phyloP scores from a whole-genome alignment of 2,329 filamentous ascomycete species.

The Monilinia aucupariae region DNA sequence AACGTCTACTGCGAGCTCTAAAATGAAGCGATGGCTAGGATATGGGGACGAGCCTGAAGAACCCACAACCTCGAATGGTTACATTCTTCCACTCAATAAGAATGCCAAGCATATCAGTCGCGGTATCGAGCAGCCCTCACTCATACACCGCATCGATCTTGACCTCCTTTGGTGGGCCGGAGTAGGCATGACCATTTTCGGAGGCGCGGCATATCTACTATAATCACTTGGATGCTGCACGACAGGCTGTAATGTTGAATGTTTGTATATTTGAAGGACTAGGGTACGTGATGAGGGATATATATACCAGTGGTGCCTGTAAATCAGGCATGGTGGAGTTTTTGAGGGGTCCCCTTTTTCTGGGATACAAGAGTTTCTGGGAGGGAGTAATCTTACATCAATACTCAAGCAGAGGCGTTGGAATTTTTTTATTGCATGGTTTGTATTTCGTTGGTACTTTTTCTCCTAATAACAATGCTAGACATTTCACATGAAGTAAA shows the following conservation, averaged over 20 bases:
- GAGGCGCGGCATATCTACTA: slow-evolving; percentile 35
- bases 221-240: slow-evolving; percentile 19
- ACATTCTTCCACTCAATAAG: slow-evolving; percentile 30
- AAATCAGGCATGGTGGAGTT: slow-evolving; percentile 9
- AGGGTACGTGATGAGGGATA: slow-evolving; percentile 18
- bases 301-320: slow-evolving; percentile 21
- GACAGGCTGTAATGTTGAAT: slow-evolving; percentile 3
- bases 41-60: slow-evolving; percentile 30
- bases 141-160: slow-evolving; percentile 29
- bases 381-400: slow-evolving; percentile 1
- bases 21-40: slow-evolving; percentile 34
- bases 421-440: slow-evolving; percentile 1
- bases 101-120: slow-evolving; percentile 32
- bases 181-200: slow-evolving; percentile 35
- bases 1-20: slow-evolving; percentile 37
- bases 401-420: slow-evolving; percentile 12
- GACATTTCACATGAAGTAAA: neutral
- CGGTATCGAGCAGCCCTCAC: slow-evolving; percentile 19
- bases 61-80: slow-evolving; percentile 36
- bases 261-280: slow-evolving; percentile 23
- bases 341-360: slow-evolving; percentile 17
- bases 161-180: slow-evolving; percentile 35
- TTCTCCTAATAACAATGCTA: neutral
- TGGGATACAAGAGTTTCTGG: slow-evolving; percentile 16
- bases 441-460: neutral